Base-by-base conservation (phyloP, 495 filamentous ascomycete species). In the Cenococcum geophilum region DNA sequence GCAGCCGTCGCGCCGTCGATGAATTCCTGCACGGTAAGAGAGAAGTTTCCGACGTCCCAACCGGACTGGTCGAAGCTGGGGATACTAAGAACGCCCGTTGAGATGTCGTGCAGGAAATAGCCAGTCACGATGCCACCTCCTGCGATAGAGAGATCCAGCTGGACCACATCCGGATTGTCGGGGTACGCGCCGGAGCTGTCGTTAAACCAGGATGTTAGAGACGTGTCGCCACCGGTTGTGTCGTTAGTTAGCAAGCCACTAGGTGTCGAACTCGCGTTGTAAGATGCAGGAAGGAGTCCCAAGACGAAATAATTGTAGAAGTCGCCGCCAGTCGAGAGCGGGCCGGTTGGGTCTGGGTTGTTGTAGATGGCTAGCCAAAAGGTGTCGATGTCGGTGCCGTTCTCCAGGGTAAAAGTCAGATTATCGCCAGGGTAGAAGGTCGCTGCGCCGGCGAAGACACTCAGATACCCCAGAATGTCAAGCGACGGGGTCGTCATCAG, bases 371-470 rank as follows among this genome's bases (percentile, higher is more conserved):
- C 77, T 3, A 75, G 58, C 67, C 70, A 79, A 14, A 66, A 34
- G 55, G 62, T 50, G 12, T 55, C 49, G 32, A 67, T 37, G 0
- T 61, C 62, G 6, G 74, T 76, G 12, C 73, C 73, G 65, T 81
- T 77, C 37, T 72, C 76, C 22, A 76, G 70, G 5, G 34, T 66
- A 57, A 79, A 70, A 1, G 68, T 74, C 22, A 79, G 55, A 20
- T 68, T 73, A 32, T 76, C 75, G 10, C 78, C 78, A 20, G 76
- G 74, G 55, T 79, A 80, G 63, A 82, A 80, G 5, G 72, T 72
- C 1, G 73, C 68, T 6, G 60, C 69, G n/a, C 75, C 76, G 27
- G 67, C 67, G 51, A 73, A 79, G 21, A 67, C 61, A 42, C 69
- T 74, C 11, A 72, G 62, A 20, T 53, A 16, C 1, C 62, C 72